Evolutionary conservation across 345 rosid genomes (phyloP).

Genomic region (Salix arbutifolia): DNA sequence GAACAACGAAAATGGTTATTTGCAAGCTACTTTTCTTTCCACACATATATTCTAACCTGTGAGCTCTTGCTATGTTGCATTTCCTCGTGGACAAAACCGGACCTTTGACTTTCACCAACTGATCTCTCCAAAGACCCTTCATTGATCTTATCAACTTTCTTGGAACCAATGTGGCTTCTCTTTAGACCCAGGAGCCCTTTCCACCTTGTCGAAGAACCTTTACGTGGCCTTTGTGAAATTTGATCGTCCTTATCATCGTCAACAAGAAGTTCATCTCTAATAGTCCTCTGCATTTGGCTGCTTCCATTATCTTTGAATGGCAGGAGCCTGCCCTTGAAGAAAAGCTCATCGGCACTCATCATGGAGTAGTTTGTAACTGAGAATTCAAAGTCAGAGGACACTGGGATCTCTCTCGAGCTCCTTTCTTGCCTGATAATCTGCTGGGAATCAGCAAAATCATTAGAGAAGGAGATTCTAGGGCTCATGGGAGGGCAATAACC

Average conservation of each 20-base stretch:
- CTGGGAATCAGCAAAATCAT: constrained; percentile 66
- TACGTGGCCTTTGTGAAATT: constrained; percentile 52
- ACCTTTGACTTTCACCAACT: constrained; percentile 30
- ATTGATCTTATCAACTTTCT: constrained; percentile 44
- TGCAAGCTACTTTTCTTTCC: too few species aligned
- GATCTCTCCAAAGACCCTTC: constrained; percentile 31
- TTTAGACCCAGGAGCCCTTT: constrained; percentile 77
- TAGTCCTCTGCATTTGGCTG: constrained; percentile 62
- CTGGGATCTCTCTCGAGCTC: constrained; percentile 33
- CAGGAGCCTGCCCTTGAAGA: constrained; percentile 79
- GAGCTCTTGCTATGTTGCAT: constrained; percentile 22
- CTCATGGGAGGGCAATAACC: constrained; percentile 50
- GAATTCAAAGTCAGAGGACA: constrained; percentile 81
- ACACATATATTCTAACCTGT: constrained; percentile 22
- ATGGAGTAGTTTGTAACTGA: constrained; percentile 69
- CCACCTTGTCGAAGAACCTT: constrained; percentile 63
- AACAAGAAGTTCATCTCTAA: constrained; percentile 82
- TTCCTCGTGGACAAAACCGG: constrained; percentile 26
- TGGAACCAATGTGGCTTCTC: constrained; percentile 66
- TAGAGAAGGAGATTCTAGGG: constrained; percentile 91
- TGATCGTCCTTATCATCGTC: constrained; percentile 34
- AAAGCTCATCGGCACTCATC: constrained; percentile 98
- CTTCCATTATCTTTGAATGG: constrained; percentile 56
- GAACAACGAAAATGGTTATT: neutral
- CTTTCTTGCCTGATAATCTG: constrained; percentile 46